Evolutionary conservation across 345 rosid species (phyloP).

Genomic region (Arabidopsis arenosa): DNA sequence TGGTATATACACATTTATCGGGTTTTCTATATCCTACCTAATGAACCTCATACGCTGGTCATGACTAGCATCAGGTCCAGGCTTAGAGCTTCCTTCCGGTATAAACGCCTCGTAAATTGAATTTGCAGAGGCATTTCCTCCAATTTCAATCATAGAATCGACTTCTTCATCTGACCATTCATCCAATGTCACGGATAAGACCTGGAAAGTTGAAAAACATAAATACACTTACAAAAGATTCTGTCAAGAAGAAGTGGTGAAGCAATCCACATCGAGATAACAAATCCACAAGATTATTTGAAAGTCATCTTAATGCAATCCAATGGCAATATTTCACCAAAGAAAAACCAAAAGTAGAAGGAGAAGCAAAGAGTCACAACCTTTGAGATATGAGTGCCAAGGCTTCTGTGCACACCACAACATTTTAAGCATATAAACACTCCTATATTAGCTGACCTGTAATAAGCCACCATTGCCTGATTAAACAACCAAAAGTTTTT

Average conservation of each 20-base stretch:
- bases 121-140: constrained; percentile 92
- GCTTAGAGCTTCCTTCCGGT: constrained; percentile 82
- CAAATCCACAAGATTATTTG: constrained; percentile 6
- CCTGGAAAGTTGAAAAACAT: constrained; percentile 52
- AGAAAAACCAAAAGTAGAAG: background rate
- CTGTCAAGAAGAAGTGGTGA: background rate
- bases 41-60: constrained; percentile 80
- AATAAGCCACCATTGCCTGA: constrained; percentile 18
- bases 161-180: constrained; percentile 95
- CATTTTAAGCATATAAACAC: constrained; percentile 97
- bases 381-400: constrained; percentile 95
- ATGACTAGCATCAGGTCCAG: constrained; percentile 77
- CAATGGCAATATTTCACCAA: background rate
- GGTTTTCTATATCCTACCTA: constrained; percentile 52
- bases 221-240: constrained; percentile 6
- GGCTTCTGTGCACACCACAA: constrained; percentile 96
- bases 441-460: constrained; percentile 97
- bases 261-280: background rate
- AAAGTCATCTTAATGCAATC: constrained; percentile 4
- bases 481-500: constrained; percentile 6
- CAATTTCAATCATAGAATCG: constrained; percentile 91
- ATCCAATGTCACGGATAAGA: constrained; percentile 92
- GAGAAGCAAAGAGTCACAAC: constrained; percentile 55
- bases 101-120: constrained; percentile 85
- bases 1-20: background rate